Base-by-base conservation (phyloP, 805 yeast genomes). In the Spathaspora boniae region DNA sequence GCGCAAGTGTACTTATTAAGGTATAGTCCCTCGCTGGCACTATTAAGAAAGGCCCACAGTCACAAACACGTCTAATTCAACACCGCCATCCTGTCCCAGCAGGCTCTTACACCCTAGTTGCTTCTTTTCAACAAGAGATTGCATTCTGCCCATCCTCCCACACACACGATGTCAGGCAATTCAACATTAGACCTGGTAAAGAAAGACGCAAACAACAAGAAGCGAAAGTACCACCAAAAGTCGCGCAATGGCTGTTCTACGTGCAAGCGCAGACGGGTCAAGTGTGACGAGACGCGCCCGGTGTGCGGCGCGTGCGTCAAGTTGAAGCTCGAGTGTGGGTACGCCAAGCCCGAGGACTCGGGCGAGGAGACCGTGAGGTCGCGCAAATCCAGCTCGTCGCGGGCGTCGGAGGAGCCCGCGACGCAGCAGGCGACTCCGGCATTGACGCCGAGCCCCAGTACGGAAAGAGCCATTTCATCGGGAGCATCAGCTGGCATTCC, bases 271-370 rank as follows among this genome's bases (percentile, higher is more conserved):
- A 74, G 98, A 48, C 68, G 97, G 34, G 96, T 91, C 26, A 89
- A 89, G 55, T 89, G 98, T 67, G 97, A 89, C 55, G 97, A 91
- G 57, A 65, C 66, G 1, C 82, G 79, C 41, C 97, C 97, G 1
- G 54, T 66, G 6, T 89, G 98, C 57, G 65, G 65, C 16, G 87
- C 87, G 60, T 89, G 98, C 60, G 60, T 68, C 32, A 80, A 87
- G 42, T 76, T 89, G 78, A 82, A 84, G 16, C 67, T 89, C 23
- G 81, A 75, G 18, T 89, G 98, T 60, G 73, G 82, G 2, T 88
- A 84, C 50, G 26, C 53, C 7, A 60, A 54, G 5, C 40, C 31
- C n/a, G 32, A 31, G 9, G 23, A 22, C 9, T 3, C 6, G 2
- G 23, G n/a, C 9, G 18, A 14, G 6, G 22, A 32, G 9, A 5